phyloP scores from a whole-genome alignment of 495 filamentous ascomycete species.

The Cladorrhinum samala region DNA sequence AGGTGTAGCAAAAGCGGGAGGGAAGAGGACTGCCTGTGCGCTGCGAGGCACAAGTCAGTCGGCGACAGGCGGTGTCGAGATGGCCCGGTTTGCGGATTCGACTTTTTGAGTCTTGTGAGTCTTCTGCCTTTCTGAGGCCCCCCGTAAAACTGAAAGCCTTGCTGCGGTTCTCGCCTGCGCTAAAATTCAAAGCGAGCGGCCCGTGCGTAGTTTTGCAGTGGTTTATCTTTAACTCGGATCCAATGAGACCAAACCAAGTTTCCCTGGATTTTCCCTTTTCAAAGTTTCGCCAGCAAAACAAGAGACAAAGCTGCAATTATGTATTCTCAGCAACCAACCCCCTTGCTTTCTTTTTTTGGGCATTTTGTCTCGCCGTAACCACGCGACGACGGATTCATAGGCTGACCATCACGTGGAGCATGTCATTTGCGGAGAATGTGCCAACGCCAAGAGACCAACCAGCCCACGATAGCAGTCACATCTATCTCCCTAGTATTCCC shows the following conservation, averaged over 20 bases:
- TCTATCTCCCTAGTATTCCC: no score
- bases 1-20: no score
- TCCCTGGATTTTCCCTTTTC: background rate
- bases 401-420: background rate
- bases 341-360: background rate
- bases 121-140: conserved; percentile 5
- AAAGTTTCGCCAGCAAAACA: background rate
- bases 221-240: background rate
- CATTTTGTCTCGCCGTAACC: background rate
- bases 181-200: conserved; percentile 22
- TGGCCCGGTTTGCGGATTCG: no score
- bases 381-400: background rate
- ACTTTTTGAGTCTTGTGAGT: no score
- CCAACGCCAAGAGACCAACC: background rate
- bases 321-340: no score
- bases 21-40: conserved; percentile 7
- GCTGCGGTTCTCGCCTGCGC: conserved; percentile 23
- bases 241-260: background rate
- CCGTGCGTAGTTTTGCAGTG: conserved; percentile 2
- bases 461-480: background rate
- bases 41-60: conserved; percentile 6
- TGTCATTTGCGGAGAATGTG: background rate
- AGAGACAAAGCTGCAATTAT: no score
- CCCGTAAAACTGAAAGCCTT: no score
- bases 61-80: background rate